Base-by-base conservation (phyloP, 371 early-diverging fungal species). In the Conidiobolus incongruus region DNA sequence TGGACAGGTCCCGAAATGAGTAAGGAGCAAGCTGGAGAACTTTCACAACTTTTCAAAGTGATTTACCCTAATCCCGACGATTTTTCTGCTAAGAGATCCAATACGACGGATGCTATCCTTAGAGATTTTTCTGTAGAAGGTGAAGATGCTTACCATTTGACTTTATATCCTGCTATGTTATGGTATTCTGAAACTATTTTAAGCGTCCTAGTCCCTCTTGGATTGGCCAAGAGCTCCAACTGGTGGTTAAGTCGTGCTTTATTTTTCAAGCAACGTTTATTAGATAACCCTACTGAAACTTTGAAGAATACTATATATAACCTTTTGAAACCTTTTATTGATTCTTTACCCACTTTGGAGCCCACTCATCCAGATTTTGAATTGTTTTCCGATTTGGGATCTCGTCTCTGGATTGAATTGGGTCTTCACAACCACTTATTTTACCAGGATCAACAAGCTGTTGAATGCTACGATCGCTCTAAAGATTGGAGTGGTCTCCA, bases 221-320 rank as follows among this genome's bases (percentile, higher is more conserved):
- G 26, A 4, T 26, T 8, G 8, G 8, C 26, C 3, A 26, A 26
- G 26, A 55, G 62, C 10, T 65, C 60, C 1, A 49, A 55, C 2
- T 85, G 86, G 72, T 90, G 89, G 90, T 65, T 66, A 6, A 58
- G 69, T 24, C 75, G 95, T 6, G 56, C 62, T 6, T 44, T 75
- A 31, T 72, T 78, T 44, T 56, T 82, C 12, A 85, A 86, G 52
- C 92, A 93, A 52, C 67, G 75, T 32, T 54, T 91, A 13, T 56
- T 91, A 44, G 92, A 92, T 40, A 78, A 90, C 38, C 72, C 68
- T n/a, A 58, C 86, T 0, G 80, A 66, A n/a, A 60, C 75, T 3
- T 56, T 88, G 38, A 64, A 68, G 19, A 52, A 50, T 0, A 44
- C 55, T 11, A 62, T 77, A 40, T 26, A 68, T 33, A 53, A 57